phyloP scores from a whole-genome alignment of 257 asterid species.

The Gynochthodes officinalis region DNA sequence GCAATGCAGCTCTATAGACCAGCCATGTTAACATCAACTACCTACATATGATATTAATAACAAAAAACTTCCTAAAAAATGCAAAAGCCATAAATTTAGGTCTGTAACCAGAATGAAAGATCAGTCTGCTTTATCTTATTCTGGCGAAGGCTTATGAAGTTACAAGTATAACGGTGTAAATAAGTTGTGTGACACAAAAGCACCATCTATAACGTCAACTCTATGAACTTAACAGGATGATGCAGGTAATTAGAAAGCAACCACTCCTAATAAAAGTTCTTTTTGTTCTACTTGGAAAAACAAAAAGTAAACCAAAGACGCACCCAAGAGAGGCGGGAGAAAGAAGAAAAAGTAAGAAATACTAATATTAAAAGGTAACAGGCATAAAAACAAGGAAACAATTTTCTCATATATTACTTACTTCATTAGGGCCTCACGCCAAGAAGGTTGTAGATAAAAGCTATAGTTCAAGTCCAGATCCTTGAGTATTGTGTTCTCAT shows the following conservation, averaged over 20 bases:
- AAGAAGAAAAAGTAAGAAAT: neutral
- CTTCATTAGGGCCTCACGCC: slow-evolving; percentile 72
- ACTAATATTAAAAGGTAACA: neutral
- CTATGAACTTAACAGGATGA: neutral
- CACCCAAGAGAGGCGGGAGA: neutral
- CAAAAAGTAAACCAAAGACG: neutral
- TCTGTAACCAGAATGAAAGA: no score
- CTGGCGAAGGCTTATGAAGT: neutral
- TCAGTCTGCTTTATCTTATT: no score
- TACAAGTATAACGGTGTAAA: neutral
- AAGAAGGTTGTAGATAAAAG: slow-evolving; percentile 88
- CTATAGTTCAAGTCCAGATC: slow-evolving; percentile 94
- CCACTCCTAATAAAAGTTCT: no score
- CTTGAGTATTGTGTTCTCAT: slow-evolving; percentile 88
- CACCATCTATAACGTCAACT: neutral
- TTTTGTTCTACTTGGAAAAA: no score
- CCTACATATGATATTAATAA: no score
- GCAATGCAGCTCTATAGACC: slow-evolving; percentile 4
- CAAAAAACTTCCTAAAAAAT: neutral
- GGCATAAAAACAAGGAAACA: slow-evolving; percentile 5
- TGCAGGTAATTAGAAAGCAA: neutral
- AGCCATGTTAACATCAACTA: neutral
- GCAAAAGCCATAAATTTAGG: no score
- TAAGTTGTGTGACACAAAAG: neutral
- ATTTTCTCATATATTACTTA: slow-evolving; percentile 32